Evolutionary conservation across 1,284 basidiomycete species (phyloP).

Genomic region (Apiotrichum akiyoshidainum): DNA sequence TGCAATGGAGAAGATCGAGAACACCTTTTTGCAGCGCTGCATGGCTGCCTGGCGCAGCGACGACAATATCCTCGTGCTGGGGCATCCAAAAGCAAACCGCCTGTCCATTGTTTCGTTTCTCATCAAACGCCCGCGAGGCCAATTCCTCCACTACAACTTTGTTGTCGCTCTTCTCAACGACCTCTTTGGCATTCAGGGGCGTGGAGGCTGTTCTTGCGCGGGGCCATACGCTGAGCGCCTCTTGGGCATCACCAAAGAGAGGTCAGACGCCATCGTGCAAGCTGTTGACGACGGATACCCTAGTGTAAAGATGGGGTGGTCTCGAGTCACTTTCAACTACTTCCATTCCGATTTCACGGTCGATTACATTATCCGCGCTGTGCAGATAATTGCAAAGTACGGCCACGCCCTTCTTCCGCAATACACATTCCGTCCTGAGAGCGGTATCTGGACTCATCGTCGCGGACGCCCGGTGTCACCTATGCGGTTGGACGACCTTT

Average conservation of each 20-base stretch:
- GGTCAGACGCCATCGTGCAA: not conserved
- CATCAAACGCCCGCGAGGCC: not conserved
- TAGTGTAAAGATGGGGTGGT: constrained; percentile 10
- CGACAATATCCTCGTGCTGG: constrained; percentile 4
- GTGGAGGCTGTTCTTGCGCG: constrained; percentile 15
- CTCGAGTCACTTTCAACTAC: constrained; percentile 12
- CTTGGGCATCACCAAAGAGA: not conserved
- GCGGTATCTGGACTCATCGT: constrained; percentile 5
- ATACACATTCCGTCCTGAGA: constrained; percentile 9
- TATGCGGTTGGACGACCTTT: not conserved
- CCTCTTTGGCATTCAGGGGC: constrained; percentile 17
- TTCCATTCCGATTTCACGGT: not conserved
- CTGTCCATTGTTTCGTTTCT: constrained; percentile 7
- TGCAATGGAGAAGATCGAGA: not conserved
- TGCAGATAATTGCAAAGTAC: constrained; percentile 3
- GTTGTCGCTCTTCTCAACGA: constrained; percentile 17
- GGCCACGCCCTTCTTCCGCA: constrained; percentile 9
- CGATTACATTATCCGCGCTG: constrained; percentile 12
- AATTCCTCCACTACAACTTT: constrained; percentile 15
- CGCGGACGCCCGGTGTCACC: not conserved
- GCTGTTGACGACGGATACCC: not conserved
- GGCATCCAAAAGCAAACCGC: constrained; percentile 1
- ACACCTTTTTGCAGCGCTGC: constrained; percentile 2
- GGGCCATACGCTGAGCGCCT: constrained; percentile 10
- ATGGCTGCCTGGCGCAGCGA: constrained; percentile 5